Percentiles rank a stretch among this genome's conserved stretches.
These are phyloP conservation scores for Chalciporus sp. DNA, from an alignment of 1,284 basidiomycete species.

Conservation along the genomic window DNA sequence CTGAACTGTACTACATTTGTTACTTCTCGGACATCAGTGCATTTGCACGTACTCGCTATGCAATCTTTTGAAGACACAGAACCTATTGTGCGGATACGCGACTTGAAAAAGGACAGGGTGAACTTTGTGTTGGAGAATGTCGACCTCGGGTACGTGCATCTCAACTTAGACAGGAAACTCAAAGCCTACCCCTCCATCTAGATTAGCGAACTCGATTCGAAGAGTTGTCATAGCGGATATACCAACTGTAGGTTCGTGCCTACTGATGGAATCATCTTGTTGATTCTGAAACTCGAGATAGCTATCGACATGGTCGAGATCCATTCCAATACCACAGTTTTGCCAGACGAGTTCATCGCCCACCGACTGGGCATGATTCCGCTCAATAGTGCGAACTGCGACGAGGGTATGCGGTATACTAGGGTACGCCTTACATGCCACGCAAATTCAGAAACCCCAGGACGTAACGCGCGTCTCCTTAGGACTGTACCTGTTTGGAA, in stretches of 20 bases:
- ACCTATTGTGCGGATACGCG: constrained; percentile 75
- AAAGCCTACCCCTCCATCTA: constrained; percentile 32
- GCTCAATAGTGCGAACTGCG: constrained; percentile 82
- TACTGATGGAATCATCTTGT: background rate
- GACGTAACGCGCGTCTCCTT: constrained; percentile 7
- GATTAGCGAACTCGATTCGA: constrained; percentile 87
- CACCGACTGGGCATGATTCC: constrained; percentile 97
- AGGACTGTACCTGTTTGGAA: constrained; percentile 87
- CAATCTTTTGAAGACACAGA: constrained; percentile 50
- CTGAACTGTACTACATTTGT: background rate
- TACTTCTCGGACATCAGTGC: background rate
- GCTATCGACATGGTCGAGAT: constrained; percentile 98
- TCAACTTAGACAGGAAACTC: background rate
- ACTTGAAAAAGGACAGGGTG: constrained; percentile 77
- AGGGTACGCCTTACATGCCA: constrained; percentile 50
- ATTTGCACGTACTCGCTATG: constrained; percentile 21
- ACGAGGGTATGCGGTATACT: constrained; percentile 82
- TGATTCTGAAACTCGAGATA: constrained; percentile 33
- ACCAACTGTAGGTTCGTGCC: constrained; percentile 82
- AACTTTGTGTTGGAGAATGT: constrained; percentile 93
- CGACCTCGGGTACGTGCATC: constrained; percentile 73
- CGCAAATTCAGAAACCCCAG: background rate
- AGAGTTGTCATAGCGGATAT: constrained; percentile 95
- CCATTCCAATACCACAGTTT: constrained; percentile 87
- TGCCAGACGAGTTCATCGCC: constrained; percentile 97